Evolutionary conservation across 1,139 yeast species (phyloP).

Genomic region (Candida anutae): DNA sequence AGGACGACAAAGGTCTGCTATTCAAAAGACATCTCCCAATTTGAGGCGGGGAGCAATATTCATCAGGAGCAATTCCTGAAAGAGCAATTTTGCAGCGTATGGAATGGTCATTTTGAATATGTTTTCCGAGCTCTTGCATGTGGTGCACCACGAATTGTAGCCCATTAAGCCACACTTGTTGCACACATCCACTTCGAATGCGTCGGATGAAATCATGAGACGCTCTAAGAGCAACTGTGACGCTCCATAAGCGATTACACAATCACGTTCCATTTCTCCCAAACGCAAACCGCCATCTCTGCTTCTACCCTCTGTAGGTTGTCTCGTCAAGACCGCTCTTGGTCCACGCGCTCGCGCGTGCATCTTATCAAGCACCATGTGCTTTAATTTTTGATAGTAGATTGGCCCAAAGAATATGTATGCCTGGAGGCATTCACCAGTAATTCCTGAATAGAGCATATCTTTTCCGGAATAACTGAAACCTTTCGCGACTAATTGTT

Average conservation of each 20-base stretch:
- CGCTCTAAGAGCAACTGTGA: conserved; percentile 90
- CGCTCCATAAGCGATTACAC: conserved; percentile 99
- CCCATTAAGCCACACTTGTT: conserved; percentile 97
- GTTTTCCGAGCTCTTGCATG: conserved; percentile 82
- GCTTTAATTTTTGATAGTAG: conserved; percentile 95
- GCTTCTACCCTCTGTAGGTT: conserved; percentile 98
- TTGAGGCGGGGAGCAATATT: conserved; percentile 94
- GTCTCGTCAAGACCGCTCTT: conserved; percentile 94
- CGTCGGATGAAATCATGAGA: conserved; percentile 94
- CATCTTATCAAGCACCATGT: conserved; percentile 98
- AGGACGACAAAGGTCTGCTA: no score
- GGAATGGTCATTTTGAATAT: conserved; percentile 95
- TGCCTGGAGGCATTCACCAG: conserved; percentile 96
- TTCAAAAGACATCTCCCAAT: conserved; percentile 72
- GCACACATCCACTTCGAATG: conserved; percentile 94
- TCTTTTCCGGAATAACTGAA: conserved; percentile 95
- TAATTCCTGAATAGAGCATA: conserved; percentile 95
- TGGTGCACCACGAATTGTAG: conserved; percentile 93
- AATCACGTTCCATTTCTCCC: conserved; percentile 99
- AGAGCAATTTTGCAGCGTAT: conserved; percentile 90
- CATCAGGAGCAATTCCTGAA: conserved; percentile 95
- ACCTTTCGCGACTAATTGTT: conserved; percentile 83
- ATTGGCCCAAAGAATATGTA: conserved; percentile 98
- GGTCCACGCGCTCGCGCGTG: conserved; percentile 99
- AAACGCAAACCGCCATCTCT: conserved; percentile 98